Evolutionary conservation across 2,329 filamentous ascomycete species (phyloP).

Genomic region (Ceratocystis eucalypticola): DNA sequence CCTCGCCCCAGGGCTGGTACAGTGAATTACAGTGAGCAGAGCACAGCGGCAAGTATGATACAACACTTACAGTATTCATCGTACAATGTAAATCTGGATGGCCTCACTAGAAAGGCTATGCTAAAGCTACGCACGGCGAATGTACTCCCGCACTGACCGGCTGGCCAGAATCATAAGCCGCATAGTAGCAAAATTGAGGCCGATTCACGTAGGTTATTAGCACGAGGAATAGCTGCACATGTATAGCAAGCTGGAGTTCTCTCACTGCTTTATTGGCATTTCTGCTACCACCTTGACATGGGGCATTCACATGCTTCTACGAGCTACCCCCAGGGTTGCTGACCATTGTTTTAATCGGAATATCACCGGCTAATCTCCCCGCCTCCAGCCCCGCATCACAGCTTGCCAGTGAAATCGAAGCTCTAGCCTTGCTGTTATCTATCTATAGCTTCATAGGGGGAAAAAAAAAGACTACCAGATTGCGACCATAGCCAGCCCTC

Average conservation of each 20-base stretch:
- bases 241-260: neutral
- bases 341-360: neutral
- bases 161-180: too few species aligned
- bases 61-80: neutral
- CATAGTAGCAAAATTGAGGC: neutral
- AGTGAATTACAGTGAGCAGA: neutral
- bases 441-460: neutral
- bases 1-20: neutral
- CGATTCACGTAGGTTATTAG: neutral
- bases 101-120: neutral
- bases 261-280: neutral
- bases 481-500: neutral
- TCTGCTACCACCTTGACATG: neutral
- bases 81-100: neutral
- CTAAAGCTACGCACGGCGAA: neutral
- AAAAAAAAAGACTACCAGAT: neutral
- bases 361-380: neutral
- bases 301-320: neutral
- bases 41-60: neutral
- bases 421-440: slow-evolving; percentile 8
- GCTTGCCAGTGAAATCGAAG: slow-evolving; percentile 3
- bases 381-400: slow-evolving; percentile 7
- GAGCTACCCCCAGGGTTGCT: neutral
- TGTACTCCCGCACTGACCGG: too few species aligned
- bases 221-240: neutral